Conservation (phyloP, 352 stramenopile genomes). For the Saprolegnia diclina region DNA sequence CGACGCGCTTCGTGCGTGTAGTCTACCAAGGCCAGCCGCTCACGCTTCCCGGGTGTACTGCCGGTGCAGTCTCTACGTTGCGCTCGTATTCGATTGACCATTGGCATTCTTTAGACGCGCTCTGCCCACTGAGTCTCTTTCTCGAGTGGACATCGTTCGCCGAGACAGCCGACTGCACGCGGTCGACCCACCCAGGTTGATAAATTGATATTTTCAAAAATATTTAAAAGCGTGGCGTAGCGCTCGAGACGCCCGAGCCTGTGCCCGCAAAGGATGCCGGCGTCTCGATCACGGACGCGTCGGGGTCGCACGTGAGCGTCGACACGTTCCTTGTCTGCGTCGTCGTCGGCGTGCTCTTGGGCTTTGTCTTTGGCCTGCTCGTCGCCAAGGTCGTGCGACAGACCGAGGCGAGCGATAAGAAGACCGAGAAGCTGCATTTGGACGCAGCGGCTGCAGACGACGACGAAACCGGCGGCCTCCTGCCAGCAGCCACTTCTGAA, state of each 20-base stretch:
- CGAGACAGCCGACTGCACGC: slow-evolving; percentile 6
- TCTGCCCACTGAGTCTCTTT: slow-evolving; percentile 12
- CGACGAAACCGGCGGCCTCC: not conserved
- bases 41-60: not conserved
- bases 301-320: slow-evolving; percentile 6
- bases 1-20: not conserved
- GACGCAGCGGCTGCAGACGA: not conserved
- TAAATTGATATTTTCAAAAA: not conserved
- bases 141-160: not conserved
- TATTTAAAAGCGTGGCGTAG: not conserved
- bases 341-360: slow-evolving; percentile 13
- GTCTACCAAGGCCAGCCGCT: slow-evolving; percentile 19
- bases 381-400: slow-evolving; percentile 2
- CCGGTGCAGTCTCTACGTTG: not conserved
- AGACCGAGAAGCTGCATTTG: not conserved
- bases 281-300: no score
- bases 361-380: slow-evolving; percentile 22
- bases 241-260: not conserved
- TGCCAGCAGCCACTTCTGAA: not conserved
- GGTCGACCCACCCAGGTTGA: not conserved
- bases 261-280: not conserved
- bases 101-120: not conserved
- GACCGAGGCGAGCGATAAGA: not conserved
- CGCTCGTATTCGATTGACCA: not conserved
- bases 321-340: slow-evolving; percentile 13